Base-by-base conservation (phyloP, 1,139 yeast species). In the Geotrichum phurueaensis region DNA sequence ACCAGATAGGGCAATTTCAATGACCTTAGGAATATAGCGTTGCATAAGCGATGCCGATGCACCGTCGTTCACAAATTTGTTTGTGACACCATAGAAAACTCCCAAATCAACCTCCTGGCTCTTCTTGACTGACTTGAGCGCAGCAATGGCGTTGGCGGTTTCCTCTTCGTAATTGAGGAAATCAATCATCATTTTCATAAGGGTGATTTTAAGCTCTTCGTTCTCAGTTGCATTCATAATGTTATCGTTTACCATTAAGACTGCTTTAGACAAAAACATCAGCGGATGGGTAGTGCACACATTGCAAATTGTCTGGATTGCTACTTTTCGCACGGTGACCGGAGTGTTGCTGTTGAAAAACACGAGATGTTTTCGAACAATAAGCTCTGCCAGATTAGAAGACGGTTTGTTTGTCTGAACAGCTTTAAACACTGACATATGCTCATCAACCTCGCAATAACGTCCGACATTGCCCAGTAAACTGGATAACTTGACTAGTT, bases 31-130 rank as follows among this genome's bases (percentile, higher is more conserved):
- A 58, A 86, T 72, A 67, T 84, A 88, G 56, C 89, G 75, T 62
- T 89, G 90, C 22, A 84, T 86, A 13, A 89, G 68, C 0, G 89
- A 84, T 0, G 92, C 82, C 69, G 94, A 86, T 0, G 88, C 83
- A 18, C 90, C 87, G 69, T 89, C 95, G 65, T 78, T 81, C 43
- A 81, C 78, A 64, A 79, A 79, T 60, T 74, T 75, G 1, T 78
- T 69, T 7, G 78, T 75, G 18, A 74, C 74, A 0, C 88, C 88
- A 67, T 82, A 84, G 65, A 85, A 82, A 0, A 79, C 81, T 2
- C 76, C 79, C n/a, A 79, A 70, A 66, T 83, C 85, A 33, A 79
- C 69, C 47, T 71, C 56, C 71, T 70, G 33, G 72, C 75, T 23
- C 72, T 66, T 0, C 80, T 74, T 76, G n/a, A 74, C 69, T 15